These are phyloP conservation scores for Ehretia macrophylla DNA, from an alignment of 257 asterid genomes.

Conservation along the genomic window DNA sequence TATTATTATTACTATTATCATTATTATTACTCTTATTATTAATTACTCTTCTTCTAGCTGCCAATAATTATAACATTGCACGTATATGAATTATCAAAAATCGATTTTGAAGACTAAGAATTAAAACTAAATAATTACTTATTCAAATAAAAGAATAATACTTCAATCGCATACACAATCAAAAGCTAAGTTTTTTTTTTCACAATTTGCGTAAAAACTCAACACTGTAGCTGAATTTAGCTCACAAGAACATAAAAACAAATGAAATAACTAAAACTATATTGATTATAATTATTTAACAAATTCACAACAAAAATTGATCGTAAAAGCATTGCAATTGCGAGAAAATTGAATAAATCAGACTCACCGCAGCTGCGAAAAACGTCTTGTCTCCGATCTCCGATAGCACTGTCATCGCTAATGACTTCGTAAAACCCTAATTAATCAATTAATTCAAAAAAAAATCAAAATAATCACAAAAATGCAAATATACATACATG, in stretches of 20 bases:
- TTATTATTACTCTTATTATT: too few species aligned
- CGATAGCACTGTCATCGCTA: slow-evolving; percentile 88
- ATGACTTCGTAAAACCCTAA: slow-evolving; percentile 84
- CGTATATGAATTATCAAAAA: too few species aligned
- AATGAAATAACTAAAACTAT: not conserved
- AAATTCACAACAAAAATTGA: not conserved
- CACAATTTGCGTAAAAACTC: not conserved
- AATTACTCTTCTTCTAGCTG: too few species aligned
- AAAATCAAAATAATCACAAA: not conserved
- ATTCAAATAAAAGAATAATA: too few species aligned
- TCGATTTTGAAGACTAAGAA: too few species aligned
- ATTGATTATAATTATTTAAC: too few species aligned
- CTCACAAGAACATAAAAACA: too few species aligned
- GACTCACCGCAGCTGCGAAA: slow-evolving; percentile 90
- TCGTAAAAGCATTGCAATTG: not conserved
- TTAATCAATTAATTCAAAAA: slow-evolving; percentile 10
- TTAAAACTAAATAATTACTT: too few species aligned
- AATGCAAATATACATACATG: not conserved
- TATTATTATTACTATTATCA: too few species aligned
- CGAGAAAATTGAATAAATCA: not conserved
- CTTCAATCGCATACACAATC: not conserved
- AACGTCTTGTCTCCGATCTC: slow-evolving; percentile 97
- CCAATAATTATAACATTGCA: too few species aligned
- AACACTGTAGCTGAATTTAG: too few species aligned
- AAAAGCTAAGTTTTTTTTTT: too few species aligned